These are phyloP conservation scores for Cercospora berteroae DNA, from an alignment of 2,329 filamentous ascomycete species.

Conservation along the genomic window DNA sequence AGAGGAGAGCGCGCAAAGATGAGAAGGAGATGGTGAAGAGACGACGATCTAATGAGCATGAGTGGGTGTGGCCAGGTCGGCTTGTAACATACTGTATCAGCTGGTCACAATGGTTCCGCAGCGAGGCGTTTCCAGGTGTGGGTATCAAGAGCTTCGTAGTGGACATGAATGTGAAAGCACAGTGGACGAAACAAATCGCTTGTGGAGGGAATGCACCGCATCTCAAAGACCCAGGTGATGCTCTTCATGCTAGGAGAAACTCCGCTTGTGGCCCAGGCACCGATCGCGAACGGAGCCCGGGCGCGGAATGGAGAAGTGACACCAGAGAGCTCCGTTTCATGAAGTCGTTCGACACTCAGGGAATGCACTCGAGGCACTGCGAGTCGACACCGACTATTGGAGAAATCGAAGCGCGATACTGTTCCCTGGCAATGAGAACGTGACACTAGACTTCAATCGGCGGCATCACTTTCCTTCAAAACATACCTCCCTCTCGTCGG, in stretches of 20 bases:
- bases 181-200: background rate
- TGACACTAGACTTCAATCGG: background rate
- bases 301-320: no score
- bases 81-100: slow-evolving; percentile 9
- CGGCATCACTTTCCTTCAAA: background rate
- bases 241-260: no score
- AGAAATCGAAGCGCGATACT: no score
- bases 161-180: background rate
- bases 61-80: background rate
- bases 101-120: background rate
- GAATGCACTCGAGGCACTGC: no score
- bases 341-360: no score
- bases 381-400: no score
- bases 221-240: no score
- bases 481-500: background rate
- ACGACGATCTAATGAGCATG: background rate
- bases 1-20: background rate
- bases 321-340: no score
- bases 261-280: no score
- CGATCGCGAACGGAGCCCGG: no score
- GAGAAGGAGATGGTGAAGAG: background rate
- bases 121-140: background rate
- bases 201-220: no score
- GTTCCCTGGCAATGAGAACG: no score
- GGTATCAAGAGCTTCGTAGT: background rate